A percentile compares a stretch with the other conserved stretches of the same genome.
Evolutionary conservation across 2,329 filamentous ascomycete genomes (phyloP).

Genomic region (Sporothrix euskadiensis): DNA sequence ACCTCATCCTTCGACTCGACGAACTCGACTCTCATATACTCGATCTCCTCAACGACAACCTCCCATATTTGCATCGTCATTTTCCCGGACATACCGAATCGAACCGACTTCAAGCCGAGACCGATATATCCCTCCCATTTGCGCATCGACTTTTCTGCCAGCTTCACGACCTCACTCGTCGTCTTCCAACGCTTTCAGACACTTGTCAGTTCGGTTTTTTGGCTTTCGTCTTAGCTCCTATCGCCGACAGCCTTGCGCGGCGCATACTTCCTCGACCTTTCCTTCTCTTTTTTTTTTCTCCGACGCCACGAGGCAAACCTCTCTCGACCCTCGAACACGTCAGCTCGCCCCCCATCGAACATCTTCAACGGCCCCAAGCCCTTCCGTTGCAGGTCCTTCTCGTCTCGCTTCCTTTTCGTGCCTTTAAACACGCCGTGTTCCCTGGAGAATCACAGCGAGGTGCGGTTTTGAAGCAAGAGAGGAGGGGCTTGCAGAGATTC

Average conservation of each 20-base stretch:
- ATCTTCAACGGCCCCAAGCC: neutral
- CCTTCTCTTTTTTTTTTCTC: neutral
- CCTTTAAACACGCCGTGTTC: slow-evolving; percentile 95
- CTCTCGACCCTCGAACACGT: neutral
- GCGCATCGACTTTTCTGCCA: neutral
- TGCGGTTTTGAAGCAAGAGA: slow-evolving; percentile 59
- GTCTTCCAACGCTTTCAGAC: neutral
- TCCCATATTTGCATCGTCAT: neutral
- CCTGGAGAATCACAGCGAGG: slow-evolving; percentile 84
- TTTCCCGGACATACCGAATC: slow-evolving; percentile 13
- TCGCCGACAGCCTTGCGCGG: slow-evolving; percentile 3
- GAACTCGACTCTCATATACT: neutral
- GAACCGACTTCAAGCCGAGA: slow-evolving; percentile 8
- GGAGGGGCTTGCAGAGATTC: slow-evolving; percentile 35
- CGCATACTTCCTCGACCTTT: neutral
- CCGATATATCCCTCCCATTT: neutral
- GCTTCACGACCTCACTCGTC: neutral
- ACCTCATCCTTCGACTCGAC: neutral
- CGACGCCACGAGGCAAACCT: slow-evolving; percentile 5
- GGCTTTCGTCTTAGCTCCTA: neutral
- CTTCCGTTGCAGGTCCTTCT: slow-evolving; percentile 19
- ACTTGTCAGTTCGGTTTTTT: neutral
- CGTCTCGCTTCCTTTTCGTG: slow-evolving; percentile 41
- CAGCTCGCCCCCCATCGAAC: neutral
- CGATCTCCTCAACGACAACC: neutral